These are phyloP conservation scores for Sugiyamaella pinicola DNA, from an alignment of 1,139 yeast species.

Conservation along the genomic window DNA sequence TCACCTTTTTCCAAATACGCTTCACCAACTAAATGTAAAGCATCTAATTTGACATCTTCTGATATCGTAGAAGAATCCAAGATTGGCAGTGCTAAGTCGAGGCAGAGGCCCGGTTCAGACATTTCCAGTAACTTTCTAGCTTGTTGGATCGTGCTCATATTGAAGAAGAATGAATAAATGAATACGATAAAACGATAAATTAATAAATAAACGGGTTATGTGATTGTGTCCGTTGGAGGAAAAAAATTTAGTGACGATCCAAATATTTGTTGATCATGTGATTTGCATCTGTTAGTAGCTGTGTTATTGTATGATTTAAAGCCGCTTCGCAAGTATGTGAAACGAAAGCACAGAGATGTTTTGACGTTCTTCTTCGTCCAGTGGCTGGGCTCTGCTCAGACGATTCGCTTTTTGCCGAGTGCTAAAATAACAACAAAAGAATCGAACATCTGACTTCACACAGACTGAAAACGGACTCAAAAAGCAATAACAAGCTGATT, in stretches of 20 bases:
- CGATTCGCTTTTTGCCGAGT: too few species aligned
- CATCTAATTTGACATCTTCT: constrained; percentile 28
- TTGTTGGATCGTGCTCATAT: constrained; percentile 12
- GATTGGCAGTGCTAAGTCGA: constrained; percentile 18
- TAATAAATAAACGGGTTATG: neutral
- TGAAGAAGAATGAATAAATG: neutral
- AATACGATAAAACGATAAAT: constrained; percentile 1
- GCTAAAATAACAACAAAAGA: too few species aligned
- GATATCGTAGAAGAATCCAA: neutral
- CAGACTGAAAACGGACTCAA: too few species aligned
- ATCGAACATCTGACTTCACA: too few species aligned
- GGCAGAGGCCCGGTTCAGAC: constrained; percentile 17
- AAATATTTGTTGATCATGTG: constrained; percentile 6
- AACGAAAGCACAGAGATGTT: too few species aligned
- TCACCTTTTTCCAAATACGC: constrained; percentile 75
- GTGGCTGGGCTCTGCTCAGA: too few species aligned
- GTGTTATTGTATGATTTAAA: too few species aligned
- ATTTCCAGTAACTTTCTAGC: constrained; percentile 21
- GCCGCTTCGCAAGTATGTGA: neutral
- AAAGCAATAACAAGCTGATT: too few species aligned
- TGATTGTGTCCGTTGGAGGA: neutral
- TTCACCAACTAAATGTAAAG: constrained; percentile 65
- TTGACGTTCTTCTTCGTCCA: too few species aligned
- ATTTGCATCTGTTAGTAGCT: too few species aligned
- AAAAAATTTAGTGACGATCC: constrained; percentile 9